A percentile compares a stretch with the other conserved stretches of the same genome.
Evolutionary conservation across 768 basidiomycete species (phyloP).

Genomic region (Termitomyces sp.): DNA sequence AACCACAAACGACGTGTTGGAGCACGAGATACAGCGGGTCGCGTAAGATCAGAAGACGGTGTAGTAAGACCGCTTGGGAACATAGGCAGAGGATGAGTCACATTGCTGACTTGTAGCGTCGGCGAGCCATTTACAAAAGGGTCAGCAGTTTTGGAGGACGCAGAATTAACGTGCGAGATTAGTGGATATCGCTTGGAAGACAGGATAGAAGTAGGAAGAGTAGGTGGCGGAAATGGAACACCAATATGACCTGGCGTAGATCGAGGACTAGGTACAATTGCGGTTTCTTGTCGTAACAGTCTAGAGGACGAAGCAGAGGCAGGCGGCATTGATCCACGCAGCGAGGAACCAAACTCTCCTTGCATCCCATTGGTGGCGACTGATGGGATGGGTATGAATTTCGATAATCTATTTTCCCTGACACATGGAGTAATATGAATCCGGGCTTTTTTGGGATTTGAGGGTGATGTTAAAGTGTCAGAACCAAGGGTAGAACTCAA

Average conservation of each 20-base stretch:
- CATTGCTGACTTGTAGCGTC: not conserved
- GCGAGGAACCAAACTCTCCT: not conserved
- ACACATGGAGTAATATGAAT: not conserved
- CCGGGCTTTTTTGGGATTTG: conserved; percentile 11
- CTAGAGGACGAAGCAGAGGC: not conserved
- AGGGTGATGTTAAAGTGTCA: conserved; percentile 5
- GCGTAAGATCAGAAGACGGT: not conserved
- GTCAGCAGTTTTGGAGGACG: not conserved
- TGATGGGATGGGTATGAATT: not conserved
- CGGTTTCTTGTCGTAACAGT: conserved; percentile 1
- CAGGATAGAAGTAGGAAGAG: not conserved
- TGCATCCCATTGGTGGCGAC: not conserved
- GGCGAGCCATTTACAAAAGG: not conserved
- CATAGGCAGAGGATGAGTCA: not conserved
- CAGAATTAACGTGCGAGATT: not conserved
- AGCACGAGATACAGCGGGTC: not conserved
- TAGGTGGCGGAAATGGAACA: not conserved
- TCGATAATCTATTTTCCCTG: not conserved
- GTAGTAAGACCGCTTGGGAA: not conserved
- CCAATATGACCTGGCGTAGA: not conserved
- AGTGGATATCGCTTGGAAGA: not conserved
- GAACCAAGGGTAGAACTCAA: conserved; percentile 13
- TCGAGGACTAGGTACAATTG: conserved; percentile 1
- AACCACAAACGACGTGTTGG: not conserved
- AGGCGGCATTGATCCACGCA: not conserved